Evolutionary conservation across 1,139 yeast genomes (phyloP), one percentile per base, ranked within the genome.

Genomic region (Blastobotrys ciferrii): DNA sequence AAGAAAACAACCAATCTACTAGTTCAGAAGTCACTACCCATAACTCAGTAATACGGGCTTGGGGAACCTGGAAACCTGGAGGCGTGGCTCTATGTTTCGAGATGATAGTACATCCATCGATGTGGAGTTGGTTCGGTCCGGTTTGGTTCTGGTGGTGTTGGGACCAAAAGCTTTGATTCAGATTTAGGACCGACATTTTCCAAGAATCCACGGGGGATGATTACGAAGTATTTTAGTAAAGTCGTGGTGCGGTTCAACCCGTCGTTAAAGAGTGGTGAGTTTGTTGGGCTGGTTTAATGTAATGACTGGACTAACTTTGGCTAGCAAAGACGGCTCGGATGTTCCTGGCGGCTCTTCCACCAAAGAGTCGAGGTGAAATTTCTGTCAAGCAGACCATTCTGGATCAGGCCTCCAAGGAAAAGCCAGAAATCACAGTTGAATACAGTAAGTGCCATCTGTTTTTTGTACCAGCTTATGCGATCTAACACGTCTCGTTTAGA

Each of bases 161-260:
- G n/a, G n/a, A n/a, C n/a, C n/a, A n/a, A n/a, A n/a, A n/a, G n/a
- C n/a, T n/a, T n/a, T n/a, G n/a, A n/a, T n/a, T n/a, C n/a, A n/a
- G n/a, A n/a, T n/a, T n/a, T n/a, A n/a, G n/a, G n/a, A n/a, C n/a
- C n/a, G n/a, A n/a, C n/a, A n/a, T n/a, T n/a, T n/a, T n/a, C n/a
- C n/a, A n/a, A n/a, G n/a, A n/a, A n/a, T n/a, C n/a, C n/a, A n/a
- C n/a, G n/a, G n/a, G 42, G 28, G 15, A 87, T 88, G 96, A 84
- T 88, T 60, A 88, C 96, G 43, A 87, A 87, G 68, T 87, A 84
- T 70, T 86, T 88, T 68, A 73, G 87, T 35, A 82, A 81, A 59
- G 87, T 87, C n/a, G 72, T 74, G 41, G 87, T 88, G 44, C 82
- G 75, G 63, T 88, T 88, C 73, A 81, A 86, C 64, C 96, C 97